Conservation (phyloP, 2,329 filamentous ascomycete genomes). For the Aureobasidium musti region DNA sequence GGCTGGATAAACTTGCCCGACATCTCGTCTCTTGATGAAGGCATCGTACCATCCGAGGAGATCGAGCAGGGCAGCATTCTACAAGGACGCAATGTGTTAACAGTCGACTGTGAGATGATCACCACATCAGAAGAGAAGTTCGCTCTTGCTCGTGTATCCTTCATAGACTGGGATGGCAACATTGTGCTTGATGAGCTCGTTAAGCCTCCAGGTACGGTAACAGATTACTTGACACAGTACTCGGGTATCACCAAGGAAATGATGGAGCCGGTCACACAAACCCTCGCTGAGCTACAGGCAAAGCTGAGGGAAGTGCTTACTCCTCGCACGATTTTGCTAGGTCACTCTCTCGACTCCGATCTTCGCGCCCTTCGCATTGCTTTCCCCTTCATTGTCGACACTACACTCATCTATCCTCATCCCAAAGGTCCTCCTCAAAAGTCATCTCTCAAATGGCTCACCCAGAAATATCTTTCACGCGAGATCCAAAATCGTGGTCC, state of each 20-base stretch:
- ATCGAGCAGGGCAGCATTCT: slow-evolving; percentile 82
- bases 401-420: slow-evolving; percentile 85
- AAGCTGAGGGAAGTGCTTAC: slow-evolving; percentile 67
- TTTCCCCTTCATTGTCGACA: slow-evolving; percentile 93
- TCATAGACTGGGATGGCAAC: slow-evolving; percentile 82
- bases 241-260: slow-evolving; percentile 90
- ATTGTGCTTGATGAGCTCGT: slow-evolving; percentile 87
- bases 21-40: slow-evolving; percentile 67
- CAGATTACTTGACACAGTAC: slow-evolving; percentile 80
- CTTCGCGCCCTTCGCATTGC: slow-evolving; percentile 80
- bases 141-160: slow-evolving; percentile 83
- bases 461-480: slow-evolving; percentile 79
- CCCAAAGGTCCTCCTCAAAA: slow-evolving; percentile 86
- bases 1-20: slow-evolving; percentile 79
- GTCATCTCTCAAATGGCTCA: slow-evolving; percentile 84
- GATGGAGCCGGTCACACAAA: slow-evolving; percentile 80
- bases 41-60: slow-evolving; percentile 55
- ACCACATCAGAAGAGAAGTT: slow-evolving; percentile 72
- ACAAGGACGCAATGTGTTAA: slow-evolving; percentile 74
- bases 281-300: slow-evolving; percentile 76
- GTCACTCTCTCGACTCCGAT: slow-evolving; percentile 81
- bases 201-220: slow-evolving; percentile 83
- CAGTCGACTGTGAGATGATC: slow-evolving; percentile 97
- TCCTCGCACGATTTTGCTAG: slow-evolving; percentile 71
- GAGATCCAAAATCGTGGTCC: slow-evolving; percentile 80